These are phyloP conservation scores for Apiospora pterosperma DNA, from an alignment of 2,329 filamentous ascomycete genomes.

Conservation along the genomic window DNA sequence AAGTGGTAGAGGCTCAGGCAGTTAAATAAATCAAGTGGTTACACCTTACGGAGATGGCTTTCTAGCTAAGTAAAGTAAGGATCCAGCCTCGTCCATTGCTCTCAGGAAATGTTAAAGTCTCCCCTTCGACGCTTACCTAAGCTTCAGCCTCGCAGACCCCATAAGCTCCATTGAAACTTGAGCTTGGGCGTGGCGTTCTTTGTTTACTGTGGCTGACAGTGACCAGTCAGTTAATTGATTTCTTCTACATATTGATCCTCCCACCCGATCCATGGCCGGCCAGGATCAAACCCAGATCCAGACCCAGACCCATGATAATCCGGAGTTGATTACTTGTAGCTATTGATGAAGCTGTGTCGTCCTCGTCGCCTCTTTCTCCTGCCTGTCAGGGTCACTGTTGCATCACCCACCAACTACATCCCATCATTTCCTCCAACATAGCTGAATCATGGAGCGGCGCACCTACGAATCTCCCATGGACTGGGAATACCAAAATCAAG, in stretches of 20 bases:
- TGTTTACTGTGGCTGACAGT: slow-evolving; percentile 15
- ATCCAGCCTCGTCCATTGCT: no score
- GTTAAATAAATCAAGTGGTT: no score
- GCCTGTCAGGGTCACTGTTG: not conserved
- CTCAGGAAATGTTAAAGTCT: no score
- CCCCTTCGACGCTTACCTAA: not conserved
- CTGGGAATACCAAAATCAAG: slow-evolving; percentile 59
- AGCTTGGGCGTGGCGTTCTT: not conserved
- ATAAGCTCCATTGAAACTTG: not conserved
- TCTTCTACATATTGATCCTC: no score
- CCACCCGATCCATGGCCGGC: no score
- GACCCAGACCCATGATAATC: no score
- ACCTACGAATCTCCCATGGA: slow-evolving; percentile 63
- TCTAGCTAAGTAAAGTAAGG: no score
- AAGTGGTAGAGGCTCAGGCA: no score
- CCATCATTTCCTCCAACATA: not conserved
- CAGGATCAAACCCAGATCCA: no score
- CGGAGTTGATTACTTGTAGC: no score
- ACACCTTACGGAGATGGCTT: no score
- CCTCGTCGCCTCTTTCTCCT: not conserved
- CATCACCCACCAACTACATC: not conserved
- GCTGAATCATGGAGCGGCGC: slow-evolving; percentile 45
- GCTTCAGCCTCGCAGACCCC: not conserved
- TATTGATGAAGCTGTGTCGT: no score
- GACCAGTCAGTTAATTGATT: not conserved